A percentile compares a stretch with the other conserved stretches of the same genome.
Evolutionary conservation across 768 basidiomycete species (phyloP).

Genomic region (Amanita jacksonii): DNA sequence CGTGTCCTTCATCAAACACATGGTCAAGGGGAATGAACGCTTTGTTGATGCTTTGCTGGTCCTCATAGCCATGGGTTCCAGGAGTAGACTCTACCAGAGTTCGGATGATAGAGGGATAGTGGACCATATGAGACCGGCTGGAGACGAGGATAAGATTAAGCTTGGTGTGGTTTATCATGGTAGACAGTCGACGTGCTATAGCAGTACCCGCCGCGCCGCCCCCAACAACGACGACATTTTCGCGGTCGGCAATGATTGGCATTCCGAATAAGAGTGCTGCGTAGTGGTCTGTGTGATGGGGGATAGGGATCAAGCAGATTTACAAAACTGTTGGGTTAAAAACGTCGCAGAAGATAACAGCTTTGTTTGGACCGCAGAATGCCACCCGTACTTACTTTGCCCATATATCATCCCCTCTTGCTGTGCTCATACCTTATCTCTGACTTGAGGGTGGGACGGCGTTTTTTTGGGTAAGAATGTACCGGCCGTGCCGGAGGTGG

Average conservation of each 20-base stretch:
- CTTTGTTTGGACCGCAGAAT: no score
- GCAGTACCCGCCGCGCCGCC: conserved; percentile 46
- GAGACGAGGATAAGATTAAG: conserved; percentile 49
- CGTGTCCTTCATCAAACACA: conserved; percentile 37
- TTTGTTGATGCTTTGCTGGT: conserved; percentile 32
- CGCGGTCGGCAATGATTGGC: not conserved
- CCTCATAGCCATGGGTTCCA: not conserved
- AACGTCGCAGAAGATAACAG: no score
- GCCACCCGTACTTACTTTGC: no score
- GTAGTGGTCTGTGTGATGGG: no score
- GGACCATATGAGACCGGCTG: conserved; percentile 37
- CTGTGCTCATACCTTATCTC: no score
- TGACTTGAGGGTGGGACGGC: no score
- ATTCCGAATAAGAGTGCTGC: no score
- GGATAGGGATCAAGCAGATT: no score
- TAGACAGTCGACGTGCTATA: conserved; percentile 37
- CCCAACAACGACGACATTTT: conserved; percentile 40
- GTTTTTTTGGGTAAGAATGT: no score
- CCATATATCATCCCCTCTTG: no score
- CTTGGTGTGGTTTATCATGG: conserved; percentile 34
- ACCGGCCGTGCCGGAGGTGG: no score
- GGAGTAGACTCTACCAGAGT: conserved; percentile 31
- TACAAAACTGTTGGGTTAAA: no score
- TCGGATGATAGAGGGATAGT: conserved; percentile 44
- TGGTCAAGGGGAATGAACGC: conserved; percentile 44